Percentiles rank a stretch among this genome's conserved stretches.
These are phyloP conservation scores for Phyllosticta citriasiana DNA, from an alignment of 2,329 filamentous ascomycete species.

Conservation along the genomic window DNA sequence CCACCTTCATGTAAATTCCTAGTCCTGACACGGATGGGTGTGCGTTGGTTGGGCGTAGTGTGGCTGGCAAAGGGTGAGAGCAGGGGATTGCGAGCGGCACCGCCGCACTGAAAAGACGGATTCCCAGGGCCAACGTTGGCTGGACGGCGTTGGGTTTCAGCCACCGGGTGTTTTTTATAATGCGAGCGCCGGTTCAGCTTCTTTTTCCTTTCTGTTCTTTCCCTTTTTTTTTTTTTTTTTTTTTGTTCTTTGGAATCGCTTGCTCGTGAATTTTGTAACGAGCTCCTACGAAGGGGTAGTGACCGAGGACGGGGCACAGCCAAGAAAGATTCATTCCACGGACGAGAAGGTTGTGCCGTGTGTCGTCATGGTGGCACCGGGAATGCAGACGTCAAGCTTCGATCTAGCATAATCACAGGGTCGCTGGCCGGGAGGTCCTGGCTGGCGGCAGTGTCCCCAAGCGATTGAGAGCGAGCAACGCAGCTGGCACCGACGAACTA, in stretches of 20 bases:
- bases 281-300: background rate
- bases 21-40: background rate
- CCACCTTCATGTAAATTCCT: background rate
- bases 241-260: background rate
- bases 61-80: background rate
- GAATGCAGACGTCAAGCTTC: background rate
- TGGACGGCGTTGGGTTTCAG: background rate
- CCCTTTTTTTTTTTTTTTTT: background rate
- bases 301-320: background rate
- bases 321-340: background rate
- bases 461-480: no score
- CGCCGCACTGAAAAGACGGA: background rate
- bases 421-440: background rate
- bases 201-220: background rate
- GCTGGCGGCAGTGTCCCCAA: background rate
- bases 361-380: background rate
- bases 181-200: background rate
- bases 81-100: background rate
- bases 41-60: background rate
- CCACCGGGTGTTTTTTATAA: background rate
- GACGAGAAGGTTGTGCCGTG: background rate
- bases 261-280: background rate
- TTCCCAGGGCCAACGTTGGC: background rate
- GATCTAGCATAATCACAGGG: background rate
- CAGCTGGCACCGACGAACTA: no score